Evolutionary conservation across 176 grass and related monocot species (phyloP), one percentile per base, ranked within the genome.

Genomic region (Miscanthus lutarioriparius): DNA sequence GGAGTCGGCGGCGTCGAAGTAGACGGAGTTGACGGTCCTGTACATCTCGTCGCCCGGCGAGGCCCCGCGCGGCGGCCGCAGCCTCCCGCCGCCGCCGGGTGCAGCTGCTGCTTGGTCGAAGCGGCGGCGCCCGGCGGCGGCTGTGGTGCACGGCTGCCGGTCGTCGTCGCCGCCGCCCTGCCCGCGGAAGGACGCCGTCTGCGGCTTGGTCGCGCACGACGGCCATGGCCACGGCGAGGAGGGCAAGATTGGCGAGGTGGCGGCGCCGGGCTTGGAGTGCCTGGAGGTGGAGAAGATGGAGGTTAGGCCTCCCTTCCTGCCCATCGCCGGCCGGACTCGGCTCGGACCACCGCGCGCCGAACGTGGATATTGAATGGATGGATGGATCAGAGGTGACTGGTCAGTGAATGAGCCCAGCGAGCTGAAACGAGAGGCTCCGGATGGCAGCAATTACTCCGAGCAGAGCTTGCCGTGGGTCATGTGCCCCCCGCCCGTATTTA

Each of bases 111-210:
- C 20, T 22, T 20, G 8, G 19, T 56, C 53, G 20, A 56, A 56
- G 1, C 53, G 53, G 53, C 53, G 17, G 6, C 8, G 51, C 6
- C 5, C 7, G 0, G 7, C 25, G 11, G 4, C 51, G 20, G 77
- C 53, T 62, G 79, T 68, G 22, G 36, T 23, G 84, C 80, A 79
- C 1, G 74, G 74, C 20, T 65, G 36, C 20, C 72, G 36, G 22
- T 74, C 36, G 14, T 70, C 19, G 13, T 64, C 40, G 72, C 59
- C 79, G 74, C 6, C 2, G 64, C 23, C 71, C 40, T 43, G 80
- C 36, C n/a, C 64, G n/a, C 91, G 83, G 88, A 92, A 98, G 11
- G 96, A 98, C 65, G 39, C 25, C 4, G 96, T 98, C 70, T 85
- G 84, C 0, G 96, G 93, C 14, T 72, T 77, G 26, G 28, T 81